phyloP scores from a whole-genome alignment of 768 basidiomycete species.

The Sutorius australiensis region DNA sequence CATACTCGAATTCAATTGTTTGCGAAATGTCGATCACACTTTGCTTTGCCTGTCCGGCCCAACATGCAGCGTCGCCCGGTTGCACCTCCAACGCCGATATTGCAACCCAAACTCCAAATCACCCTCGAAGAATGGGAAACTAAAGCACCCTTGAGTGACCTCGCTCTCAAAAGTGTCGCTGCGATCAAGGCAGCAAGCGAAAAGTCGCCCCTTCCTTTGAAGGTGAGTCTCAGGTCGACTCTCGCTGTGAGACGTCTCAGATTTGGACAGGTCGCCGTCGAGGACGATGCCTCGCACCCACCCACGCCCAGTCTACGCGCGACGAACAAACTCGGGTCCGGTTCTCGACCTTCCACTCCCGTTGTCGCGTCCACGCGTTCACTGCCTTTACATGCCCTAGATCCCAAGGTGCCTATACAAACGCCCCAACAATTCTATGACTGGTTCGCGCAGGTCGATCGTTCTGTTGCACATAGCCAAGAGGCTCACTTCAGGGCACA shows the following conservation, averaged over 20 bases:
- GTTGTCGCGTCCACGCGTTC: slow-evolving; percentile 20
- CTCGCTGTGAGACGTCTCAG: slow-evolving; percentile 22
- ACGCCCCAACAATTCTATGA: slow-evolving; percentile 97
- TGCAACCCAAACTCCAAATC: slow-evolving; percentile 44
- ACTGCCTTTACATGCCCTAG: slow-evolving; percentile 48
- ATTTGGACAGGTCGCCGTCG: slow-evolving; percentile 40
- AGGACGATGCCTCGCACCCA: slow-evolving; percentile 35
- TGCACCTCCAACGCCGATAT: slow-evolving; percentile 22
- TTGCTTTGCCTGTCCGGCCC: slow-evolving; percentile 11
- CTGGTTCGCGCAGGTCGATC: slow-evolving; percentile 88
- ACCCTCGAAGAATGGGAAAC: slow-evolving; percentile 91
- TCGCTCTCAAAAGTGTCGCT: slow-evolving; percentile 62
- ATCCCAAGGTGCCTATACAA: slow-evolving; percentile 74
- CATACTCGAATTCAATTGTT: slow-evolving; percentile 1
- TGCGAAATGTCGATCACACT: not conserved
- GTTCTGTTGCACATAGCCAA: slow-evolving; percentile 88
- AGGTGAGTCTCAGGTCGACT: slow-evolving; percentile 45
- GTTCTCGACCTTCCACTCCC: slow-evolving; percentile 47
- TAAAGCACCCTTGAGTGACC: slow-evolving; percentile 70
- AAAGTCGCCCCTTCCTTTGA: slow-evolving; percentile 61
- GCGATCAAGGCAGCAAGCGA: slow-evolving; percentile 60
- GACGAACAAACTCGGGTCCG: slow-evolving; percentile 37
- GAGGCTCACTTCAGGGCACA: slow-evolving; percentile 90
- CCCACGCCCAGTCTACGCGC: slow-evolving; percentile 35
- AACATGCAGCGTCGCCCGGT: slow-evolving; percentile 25